Evolutionary conservation across 2,329 filamentous ascomycete species (phyloP).

Genomic region (Hypoxylon sp.): DNA sequence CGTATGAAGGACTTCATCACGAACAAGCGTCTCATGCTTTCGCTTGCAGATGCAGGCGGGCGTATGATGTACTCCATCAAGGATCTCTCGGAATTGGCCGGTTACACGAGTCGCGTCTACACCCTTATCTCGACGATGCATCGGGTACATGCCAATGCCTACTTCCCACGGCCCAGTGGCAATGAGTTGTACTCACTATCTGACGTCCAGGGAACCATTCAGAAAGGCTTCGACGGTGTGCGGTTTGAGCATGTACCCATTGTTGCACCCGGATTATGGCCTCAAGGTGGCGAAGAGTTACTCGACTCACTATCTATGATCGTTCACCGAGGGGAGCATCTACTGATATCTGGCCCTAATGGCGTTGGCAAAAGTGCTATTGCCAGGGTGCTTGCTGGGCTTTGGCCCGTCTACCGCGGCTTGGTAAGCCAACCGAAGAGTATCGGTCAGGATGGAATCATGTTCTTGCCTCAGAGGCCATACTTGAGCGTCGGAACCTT

Average conservation of each 20-base stretch:
- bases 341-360: conserved; percentile 94
- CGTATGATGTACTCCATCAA: conserved; percentile 99
- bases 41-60: conserved; percentile 92
- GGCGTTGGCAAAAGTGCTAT: conserved; percentile 95
- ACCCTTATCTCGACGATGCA: conserved; percentile 95
- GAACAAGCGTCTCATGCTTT: conserved; percentile 98
- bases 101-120: conserved; percentile 96
- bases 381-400: conserved; percentile 84
- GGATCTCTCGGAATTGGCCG: conserved; percentile 93
- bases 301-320: conserved; percentile 90
- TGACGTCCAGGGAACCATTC: conserved; percentile 92
- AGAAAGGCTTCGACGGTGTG: conserved; percentile 95
- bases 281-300: conserved; percentile 90
- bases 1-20: conserved; percentile 99
- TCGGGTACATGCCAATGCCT: conserved; percentile 90
- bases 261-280: conserved; percentile 88
- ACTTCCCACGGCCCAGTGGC: conserved; percentile 74
- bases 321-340: conserved; percentile 89
- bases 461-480: conserved; percentile 95
- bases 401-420: conserved; percentile 95
- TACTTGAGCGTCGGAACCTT: conserved; percentile 93
- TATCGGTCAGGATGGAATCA: conserved; percentile 89
- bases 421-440: conserved; percentile 87
- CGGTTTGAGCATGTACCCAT: conserved; percentile 93
- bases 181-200: conserved; percentile 89